Base-by-base conservation (phyloP, 2,329 filamentous ascomycete species). In the Ceratocystis albifundus region DNA sequence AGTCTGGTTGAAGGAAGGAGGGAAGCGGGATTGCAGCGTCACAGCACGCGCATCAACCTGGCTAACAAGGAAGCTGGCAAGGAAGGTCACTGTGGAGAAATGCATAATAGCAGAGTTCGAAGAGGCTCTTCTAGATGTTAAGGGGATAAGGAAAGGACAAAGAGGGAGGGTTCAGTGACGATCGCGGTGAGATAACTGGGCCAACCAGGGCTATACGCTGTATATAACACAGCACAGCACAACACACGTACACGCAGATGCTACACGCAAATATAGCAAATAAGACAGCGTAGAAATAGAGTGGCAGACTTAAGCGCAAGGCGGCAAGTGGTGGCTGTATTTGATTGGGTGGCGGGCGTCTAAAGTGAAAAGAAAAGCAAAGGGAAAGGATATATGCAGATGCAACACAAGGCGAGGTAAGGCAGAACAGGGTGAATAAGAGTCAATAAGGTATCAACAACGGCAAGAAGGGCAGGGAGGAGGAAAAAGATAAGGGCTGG, bases 321-420 rank as follows among this genome's bases (percentile, higher is more conserved):
- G 28, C 53, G 25, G 53, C 53, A 59, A 59, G 10, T 36, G 28
- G 53, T 25, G 53, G 12, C 53, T 36, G 28, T 59, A 28, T 30
- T 30, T 59, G 53, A 59, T 59, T 32, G 25, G 53, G 53, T 12
- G 32, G 12, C 32, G 53, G 53, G 53, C 53, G 53, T 59, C 36
- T 59, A 59, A 30, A 59, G 5, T n/a, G 28, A 8, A 8, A 41
- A 36, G n/a, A n/a, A 36, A 41, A 36, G 8, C 8, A 32, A 8
- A 8, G 32, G 8, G 10, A 10, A 10, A 41, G 36, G 8, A 12
- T 41, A 59, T 59, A 59, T 59, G 53, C 28, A 59, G 53, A 41
- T 10, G 36, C 36, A 41, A 41, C 8, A 10, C 36, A 41, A 10
- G 36, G 36, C 12, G 36, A 41, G 10, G 36, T 41, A 41, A 41